Base-by-base conservation (phyloP, 345 rosid species). In the Litchi chinensis region DNA sequence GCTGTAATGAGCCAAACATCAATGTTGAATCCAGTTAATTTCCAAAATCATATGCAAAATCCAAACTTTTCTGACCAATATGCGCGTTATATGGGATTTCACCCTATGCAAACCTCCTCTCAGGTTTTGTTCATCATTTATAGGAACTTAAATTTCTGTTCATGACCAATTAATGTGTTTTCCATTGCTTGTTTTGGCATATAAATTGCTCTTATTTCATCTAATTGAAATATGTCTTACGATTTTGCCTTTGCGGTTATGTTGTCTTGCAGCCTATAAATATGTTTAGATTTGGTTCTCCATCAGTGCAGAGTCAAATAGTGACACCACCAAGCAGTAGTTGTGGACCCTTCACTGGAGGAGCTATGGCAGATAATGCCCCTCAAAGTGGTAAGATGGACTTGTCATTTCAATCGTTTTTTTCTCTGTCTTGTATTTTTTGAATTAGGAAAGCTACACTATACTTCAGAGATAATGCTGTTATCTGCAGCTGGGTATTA, bases 51-150 rank as follows among this genome's bases (percentile, higher is more conserved):
- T 74, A 76, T 86, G 82, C 87, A 84, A 63, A 88, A 80, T 68
- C 71, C 83, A 48, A 70, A 79, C 15, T 77, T 88, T 10, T 5
- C 90, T 0, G 86, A 87, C 32, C 91, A 83, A 79, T 88, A 85
- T 66, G 89, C 85, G 2, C 88, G 86, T 2, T 86, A 78, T 74
- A 80, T 89, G 82, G 88, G 83, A 50, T 88, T 89, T 77, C 90
- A 87, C 18, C 86, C 83, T 13, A 77, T 86, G 88, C 93, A 86
- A 60, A 76, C 80, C 9, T 71, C 83, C 68, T 68, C 95, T 77
- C 90, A 91, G 90, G 93, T 90, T 71, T 77, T 63, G 26, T 60
- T 74, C 62, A 52, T 28, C n/a, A 16, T 81, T 22, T 22, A 6
- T 43, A n/a, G 3, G 54, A 41, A 11, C 48, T 69, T 60, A 26